Evolutionary conservation across 2,329 filamentous ascomycete species (phyloP).

Genomic region (Leptosphaerulina australis): DNA sequence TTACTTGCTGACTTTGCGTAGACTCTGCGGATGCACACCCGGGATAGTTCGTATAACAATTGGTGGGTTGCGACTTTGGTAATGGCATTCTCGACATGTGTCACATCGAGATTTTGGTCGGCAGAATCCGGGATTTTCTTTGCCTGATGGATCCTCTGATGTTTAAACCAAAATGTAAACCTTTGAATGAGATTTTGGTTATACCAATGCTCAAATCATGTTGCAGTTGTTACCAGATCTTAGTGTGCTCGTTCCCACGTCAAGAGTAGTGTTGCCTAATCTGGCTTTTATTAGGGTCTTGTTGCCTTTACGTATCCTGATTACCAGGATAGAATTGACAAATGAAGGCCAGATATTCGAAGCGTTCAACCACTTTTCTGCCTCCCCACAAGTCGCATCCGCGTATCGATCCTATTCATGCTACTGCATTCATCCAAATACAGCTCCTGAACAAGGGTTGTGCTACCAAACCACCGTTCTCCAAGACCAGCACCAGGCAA

Average conservation of each 20-base stretch:
- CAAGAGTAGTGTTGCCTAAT: too few relatives aligned
- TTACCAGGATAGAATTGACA: too few relatives aligned
- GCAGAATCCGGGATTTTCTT: background rate
- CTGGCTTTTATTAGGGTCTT: background rate
- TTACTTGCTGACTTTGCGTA: background rate
- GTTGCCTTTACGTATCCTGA: too few relatives aligned
- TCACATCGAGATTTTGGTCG: background rate
- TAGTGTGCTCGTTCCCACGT: too few relatives aligned
- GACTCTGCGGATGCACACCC: background rate
- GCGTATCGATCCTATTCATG: slow-evolving; percentile 36
- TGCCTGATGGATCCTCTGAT: background rate
- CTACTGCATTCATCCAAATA: slow-evolving; percentile 45
- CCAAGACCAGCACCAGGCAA: slow-evolving; percentile 40
- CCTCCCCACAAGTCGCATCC: background rate
- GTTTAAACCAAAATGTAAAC: background rate
- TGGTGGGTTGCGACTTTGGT: background rate
- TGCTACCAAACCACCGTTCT: slow-evolving; percentile 40
- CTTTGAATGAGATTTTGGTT: background rate
- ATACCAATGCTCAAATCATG: background rate
- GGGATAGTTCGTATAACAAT: background rate
- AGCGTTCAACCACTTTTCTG: background rate
- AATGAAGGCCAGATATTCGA: too few relatives aligned
- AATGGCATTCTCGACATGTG: background rate
- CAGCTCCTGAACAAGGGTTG: slow-evolving; percentile 37
- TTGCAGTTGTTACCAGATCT: too few relatives aligned